phyloP scores from a whole-genome alignment of 2,329 filamentous ascomycete species.

The Aspergillus piperis region DNA sequence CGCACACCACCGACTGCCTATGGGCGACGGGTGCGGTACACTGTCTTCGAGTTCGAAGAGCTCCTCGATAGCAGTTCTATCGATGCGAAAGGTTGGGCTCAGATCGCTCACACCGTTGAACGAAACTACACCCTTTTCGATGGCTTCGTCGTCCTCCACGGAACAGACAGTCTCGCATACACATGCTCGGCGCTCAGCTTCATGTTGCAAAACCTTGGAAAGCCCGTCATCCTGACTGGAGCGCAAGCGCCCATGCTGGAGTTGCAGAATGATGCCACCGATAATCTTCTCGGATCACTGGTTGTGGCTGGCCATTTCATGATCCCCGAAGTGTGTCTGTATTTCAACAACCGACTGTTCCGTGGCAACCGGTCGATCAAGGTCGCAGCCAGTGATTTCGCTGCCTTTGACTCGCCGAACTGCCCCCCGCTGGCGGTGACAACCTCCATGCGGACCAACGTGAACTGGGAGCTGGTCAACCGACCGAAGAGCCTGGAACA shows the following conservation, averaged over 20 bases:
- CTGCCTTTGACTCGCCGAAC: slow-evolving; percentile 88
- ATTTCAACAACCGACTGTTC: slow-evolving; percentile 90
- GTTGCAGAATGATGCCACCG: slow-evolving; percentile 85
- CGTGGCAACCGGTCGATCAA: slow-evolving; percentile 87
- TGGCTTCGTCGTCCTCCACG: slow-evolving; percentile 87
- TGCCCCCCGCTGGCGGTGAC: slow-evolving; percentile 77
- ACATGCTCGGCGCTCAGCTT: slow-evolving; percentile 89
- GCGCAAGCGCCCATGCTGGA: slow-evolving; percentile 85
- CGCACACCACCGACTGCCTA: slow-evolving; percentile 80
- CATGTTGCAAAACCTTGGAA: slow-evolving; percentile 88
- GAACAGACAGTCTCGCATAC: slow-evolving; percentile 86
- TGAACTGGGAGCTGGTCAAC: slow-evolving; percentile 76
- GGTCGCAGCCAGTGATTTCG: slow-evolving; percentile 80
- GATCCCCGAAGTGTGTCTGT: slow-evolving; percentile 89
- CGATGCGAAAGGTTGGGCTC: slow-evolving; percentile 79
- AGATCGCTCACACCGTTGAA: slow-evolving; percentile 76
- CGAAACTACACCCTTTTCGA: slow-evolving; percentile 88
- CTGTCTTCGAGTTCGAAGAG: slow-evolving; percentile 79
- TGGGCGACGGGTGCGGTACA: slow-evolving; percentile 77
- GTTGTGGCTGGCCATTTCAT: slow-evolving; percentile 91
- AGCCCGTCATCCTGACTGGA: slow-evolving; percentile 84
- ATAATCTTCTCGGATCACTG: slow-evolving; percentile 84
- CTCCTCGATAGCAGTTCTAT: slow-evolving; percentile 89
- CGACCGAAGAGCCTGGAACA: slow-evolving; percentile 72
- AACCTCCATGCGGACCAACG: slow-evolving; percentile 75